These are phyloP conservation scores for Lactifluus piperatus DNA, from an alignment of 768 basidiomycete genomes.

Conservation along the genomic window DNA sequence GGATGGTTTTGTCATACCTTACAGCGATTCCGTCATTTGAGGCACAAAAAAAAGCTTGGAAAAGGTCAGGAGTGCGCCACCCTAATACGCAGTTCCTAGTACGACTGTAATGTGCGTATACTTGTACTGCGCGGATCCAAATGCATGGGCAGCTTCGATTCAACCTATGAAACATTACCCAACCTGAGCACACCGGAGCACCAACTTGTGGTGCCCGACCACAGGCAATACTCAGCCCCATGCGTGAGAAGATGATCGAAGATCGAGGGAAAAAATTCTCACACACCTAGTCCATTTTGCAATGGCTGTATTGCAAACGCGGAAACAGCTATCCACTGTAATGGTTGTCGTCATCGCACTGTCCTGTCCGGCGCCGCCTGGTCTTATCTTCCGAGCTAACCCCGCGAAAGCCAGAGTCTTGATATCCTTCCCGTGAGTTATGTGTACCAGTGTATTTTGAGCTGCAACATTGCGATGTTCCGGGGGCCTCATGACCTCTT, in stretches of 20 bases:
- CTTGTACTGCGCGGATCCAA: not conserved
- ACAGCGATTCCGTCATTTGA: not conserved
- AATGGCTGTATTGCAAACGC: not conserved
- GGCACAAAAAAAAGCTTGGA: not conserved
- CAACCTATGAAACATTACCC: not conserved
- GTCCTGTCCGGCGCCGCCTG: not conserved
- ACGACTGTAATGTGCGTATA: not conserved
- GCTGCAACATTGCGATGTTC: not conserved
- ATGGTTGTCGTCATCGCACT: not conserved
- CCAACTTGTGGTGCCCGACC: not conserved
- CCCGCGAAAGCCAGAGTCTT: not conserved
- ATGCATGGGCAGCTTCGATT: not conserved
- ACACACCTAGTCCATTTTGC: not conserved
- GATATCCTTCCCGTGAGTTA: not conserved
- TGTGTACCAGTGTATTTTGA: not conserved
- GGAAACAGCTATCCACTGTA: not conserved
- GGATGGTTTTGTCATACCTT: not conserved
- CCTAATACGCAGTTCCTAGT: not conserved
- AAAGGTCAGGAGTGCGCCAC: not conserved
- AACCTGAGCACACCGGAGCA: not conserved
- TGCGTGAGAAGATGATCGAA: not conserved
- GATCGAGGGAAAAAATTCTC: not conserved
- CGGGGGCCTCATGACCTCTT: not conserved
- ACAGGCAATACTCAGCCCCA: not conserved
- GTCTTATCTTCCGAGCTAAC: not conserved